A percentile compares a stretch with the other conserved stretches of the same genome.
These are phyloP conservation scores for Phaeosphaeria sp. DNA, from an alignment of 2,329 filamentous ascomycete genomes.

Conservation along the genomic window DNA sequence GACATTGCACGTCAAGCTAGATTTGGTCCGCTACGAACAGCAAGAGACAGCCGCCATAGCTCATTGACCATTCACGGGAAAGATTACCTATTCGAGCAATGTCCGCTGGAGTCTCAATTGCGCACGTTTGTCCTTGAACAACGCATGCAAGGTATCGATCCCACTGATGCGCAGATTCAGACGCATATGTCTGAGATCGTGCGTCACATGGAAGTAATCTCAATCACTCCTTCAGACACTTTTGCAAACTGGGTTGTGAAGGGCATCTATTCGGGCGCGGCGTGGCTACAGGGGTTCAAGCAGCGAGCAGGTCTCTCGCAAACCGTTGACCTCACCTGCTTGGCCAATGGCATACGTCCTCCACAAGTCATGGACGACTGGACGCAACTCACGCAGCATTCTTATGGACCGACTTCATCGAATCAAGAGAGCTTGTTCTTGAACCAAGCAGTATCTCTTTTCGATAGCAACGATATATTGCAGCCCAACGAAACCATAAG, in stretches of 20 bases:
- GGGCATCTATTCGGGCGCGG: slow-evolving; percentile 17
- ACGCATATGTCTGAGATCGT: slow-evolving; percentile 31
- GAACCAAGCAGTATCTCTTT: background rate
- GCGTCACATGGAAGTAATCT: slow-evolving; percentile 25
- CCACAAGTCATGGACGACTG: background rate
- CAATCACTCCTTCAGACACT: slow-evolving; percentile 26
- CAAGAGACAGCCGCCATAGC: slow-evolving; percentile 21
- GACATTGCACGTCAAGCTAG: slow-evolving; percentile 23
- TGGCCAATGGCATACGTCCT: background rate
- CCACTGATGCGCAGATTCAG: slow-evolving; percentile 21
- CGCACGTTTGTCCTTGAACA: slow-evolving; percentile 20
- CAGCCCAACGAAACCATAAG: background rate
- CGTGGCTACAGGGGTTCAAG: slow-evolving; percentile 22
- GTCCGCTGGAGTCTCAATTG: slow-evolving; percentile 28
- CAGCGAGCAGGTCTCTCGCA: slow-evolving; percentile 10
- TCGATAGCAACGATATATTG: background rate
- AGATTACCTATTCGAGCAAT: slow-evolving; percentile 30
- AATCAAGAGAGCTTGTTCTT: background rate
- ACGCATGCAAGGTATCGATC: background rate
- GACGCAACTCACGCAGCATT: background rate
- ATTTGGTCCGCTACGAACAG: slow-evolving; percentile 26
- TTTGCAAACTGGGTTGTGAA: slow-evolving; percentile 34
- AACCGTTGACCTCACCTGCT: background rate
- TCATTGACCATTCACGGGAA: slow-evolving; percentile 19
- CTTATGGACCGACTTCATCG: background rate